These are phyloP conservation scores for Malus fusca DNA, from an alignment of 306 rosid genomes.

Conservation along the genomic window DNA sequence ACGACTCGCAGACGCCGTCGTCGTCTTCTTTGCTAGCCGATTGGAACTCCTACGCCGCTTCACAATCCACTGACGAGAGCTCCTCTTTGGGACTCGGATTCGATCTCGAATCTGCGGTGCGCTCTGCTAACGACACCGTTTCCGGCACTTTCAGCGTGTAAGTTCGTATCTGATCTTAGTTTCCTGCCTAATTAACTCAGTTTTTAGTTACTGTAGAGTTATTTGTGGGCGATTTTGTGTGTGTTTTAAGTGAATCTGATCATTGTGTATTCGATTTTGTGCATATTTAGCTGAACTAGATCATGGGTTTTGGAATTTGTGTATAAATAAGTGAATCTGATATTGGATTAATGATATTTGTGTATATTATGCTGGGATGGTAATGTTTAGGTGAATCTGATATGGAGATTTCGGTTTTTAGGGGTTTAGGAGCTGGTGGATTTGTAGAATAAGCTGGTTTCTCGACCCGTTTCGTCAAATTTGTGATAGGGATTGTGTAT, in stretches of 20 bases:
- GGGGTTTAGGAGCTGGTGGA: slow-evolving; percentile 4
- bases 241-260: not conserved
- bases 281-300: not conserved
- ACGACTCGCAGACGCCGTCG: slow-evolving; percentile 28
- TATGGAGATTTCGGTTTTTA: not conserved
- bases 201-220: not conserved
- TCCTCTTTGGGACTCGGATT: slow-evolving; percentile 42
- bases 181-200: not conserved
- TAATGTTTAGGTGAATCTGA: not conserved
- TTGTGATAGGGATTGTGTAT: not conserved
- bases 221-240: not conserved
- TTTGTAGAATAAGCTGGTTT: not conserved
- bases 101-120: slow-evolving; percentile 89
- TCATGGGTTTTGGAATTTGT: not conserved
- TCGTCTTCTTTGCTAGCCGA: slow-evolving; percentile 60
- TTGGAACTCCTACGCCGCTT: slow-evolving; percentile 81
- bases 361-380: slow-evolving; percentile 6
- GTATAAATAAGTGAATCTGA: not conserved
- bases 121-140: slow-evolving; percentile 83
- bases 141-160: slow-evolving; percentile 84
- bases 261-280: not conserved
- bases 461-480: not conserved
- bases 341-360: not conserved
- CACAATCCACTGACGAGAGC: slow-evolving; percentile 42
- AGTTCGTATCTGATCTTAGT: slow-evolving; percentile 14